Percentiles rank a stretch among this genome's conserved stretches.
phyloP scores from a whole-genome alignment of 306 rosid species.

The Gynostemma pentaphyllum region DNA sequence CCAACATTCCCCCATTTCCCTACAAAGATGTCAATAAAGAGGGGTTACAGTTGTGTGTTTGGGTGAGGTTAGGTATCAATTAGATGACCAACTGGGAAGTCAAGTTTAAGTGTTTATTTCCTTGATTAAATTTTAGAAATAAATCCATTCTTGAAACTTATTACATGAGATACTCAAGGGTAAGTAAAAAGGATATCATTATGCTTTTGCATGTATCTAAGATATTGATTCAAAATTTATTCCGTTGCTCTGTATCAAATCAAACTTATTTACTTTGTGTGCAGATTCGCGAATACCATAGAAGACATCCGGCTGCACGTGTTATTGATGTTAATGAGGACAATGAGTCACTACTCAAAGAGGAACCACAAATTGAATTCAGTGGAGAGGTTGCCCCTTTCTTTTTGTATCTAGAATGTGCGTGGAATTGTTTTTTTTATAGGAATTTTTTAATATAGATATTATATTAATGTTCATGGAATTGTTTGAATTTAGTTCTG shows the following conservation, averaged over 20 bases:
- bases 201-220: background rate
- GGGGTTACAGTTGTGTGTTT: too few relatives aligned
- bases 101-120: background rate
- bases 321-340: constrained; percentile 78
- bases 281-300: constrained; percentile 95
- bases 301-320: constrained; percentile 86
- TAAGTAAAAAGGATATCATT: background rate
- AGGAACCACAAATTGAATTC: constrained; percentile 84
- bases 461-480: too few relatives aligned
- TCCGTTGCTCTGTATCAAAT: constrained; percentile 3
- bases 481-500: background rate
- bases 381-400: constrained; percentile 77
- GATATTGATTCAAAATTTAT: background rate
- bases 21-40: too few relatives aligned
- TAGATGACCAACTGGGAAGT: background rate
- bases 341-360: constrained; percentile 56
- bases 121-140: background rate
- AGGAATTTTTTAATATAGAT: too few relatives aligned
- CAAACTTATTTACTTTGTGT: constrained; percentile 7
- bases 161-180: background rate
- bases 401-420: background rate
- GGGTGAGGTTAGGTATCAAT: background rate
- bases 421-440: constrained; percentile 2
- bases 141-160: background rate
- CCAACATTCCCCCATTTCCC: too few relatives aligned